Conservation (phyloP, 2,329 filamentous ascomycete species). For the Fusarium pseudonygamai region DNA sequence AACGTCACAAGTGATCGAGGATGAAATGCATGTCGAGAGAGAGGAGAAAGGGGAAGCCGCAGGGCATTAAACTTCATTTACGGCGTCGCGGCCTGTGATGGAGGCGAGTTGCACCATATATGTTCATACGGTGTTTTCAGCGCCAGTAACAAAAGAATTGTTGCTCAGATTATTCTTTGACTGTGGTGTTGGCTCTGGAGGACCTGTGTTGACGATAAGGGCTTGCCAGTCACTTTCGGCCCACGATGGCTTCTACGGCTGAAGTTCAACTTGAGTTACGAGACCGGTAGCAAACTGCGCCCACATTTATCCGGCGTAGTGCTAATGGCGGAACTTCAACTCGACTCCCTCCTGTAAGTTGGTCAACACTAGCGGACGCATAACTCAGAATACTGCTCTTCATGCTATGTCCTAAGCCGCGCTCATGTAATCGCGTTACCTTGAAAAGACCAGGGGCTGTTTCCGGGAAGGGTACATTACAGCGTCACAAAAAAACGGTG, state of each 20-base stretch:
- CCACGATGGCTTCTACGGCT: constrained; percentile 43
- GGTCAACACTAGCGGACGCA: constrained; percentile 18
- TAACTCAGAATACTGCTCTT: constrained; percentile 14
- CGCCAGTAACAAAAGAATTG: not conserved
- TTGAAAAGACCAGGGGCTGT: constrained; percentile 18
- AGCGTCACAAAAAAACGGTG: constrained; percentile 9
- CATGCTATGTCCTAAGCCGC: constrained; percentile 24
- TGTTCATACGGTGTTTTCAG: rapidly evolving
- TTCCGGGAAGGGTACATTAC: not conserved
- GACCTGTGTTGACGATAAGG: constrained; percentile 40
- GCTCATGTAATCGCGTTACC: constrained; percentile 1
- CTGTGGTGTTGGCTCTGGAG: not conserved
- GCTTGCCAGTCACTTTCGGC: constrained; percentile 47
- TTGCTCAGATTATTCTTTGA: not conserved
- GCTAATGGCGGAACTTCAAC: constrained; percentile 42
- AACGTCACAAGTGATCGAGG: not conserved
- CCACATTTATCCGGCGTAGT: constrained; percentile 34
- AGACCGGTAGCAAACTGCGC: constrained; percentile 38
- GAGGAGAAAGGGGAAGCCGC: constrained; percentile 5
- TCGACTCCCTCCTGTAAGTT: constrained; percentile 10
- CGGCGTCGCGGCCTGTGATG: constrained; percentile 43
- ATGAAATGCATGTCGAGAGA: constrained; percentile 43
- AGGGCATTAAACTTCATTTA: constrained; percentile 42
- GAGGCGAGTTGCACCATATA: constrained; percentile 44
- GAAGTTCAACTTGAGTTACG: constrained; percentile 42